These are phyloP conservation scores for Carallia pectinifolia DNA, from an alignment of 345 rosid genomes.

Conservation along the genomic window DNA sequence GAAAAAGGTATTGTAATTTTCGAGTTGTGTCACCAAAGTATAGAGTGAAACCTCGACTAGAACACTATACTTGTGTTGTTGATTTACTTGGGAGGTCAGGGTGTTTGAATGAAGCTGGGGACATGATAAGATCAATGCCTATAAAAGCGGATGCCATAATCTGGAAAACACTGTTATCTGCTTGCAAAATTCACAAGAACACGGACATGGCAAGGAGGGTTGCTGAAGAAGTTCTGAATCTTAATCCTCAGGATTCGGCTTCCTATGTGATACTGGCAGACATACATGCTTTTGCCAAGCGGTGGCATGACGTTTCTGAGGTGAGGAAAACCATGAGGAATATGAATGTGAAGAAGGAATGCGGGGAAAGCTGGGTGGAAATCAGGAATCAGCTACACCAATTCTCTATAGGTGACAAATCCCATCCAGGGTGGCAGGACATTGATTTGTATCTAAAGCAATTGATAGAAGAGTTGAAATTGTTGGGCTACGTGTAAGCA, in stretches of 20 bases:
- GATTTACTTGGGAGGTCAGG: conserved; percentile 75
- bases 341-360: conserved; percentile 65
- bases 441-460: conserved; percentile 60
- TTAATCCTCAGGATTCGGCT: conserved; percentile 68
- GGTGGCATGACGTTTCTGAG: conserved; percentile 64
- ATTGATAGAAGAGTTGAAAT: conserved; percentile 59
- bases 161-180: conserved; percentile 79
- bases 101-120: conserved; percentile 60
- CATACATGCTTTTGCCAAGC: conserved; percentile 59
- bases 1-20: conserved; percentile 60
- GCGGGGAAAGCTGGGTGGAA: conserved; percentile 82
- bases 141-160: conserved; percentile 52
- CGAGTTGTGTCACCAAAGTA: conserved; percentile 47
- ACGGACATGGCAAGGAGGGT: conserved; percentile 53
- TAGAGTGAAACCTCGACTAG: conserved; percentile 46
- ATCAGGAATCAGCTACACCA: conserved; percentile 54
- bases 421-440: conserved; percentile 49
- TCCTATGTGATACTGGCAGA: conserved; percentile 67
- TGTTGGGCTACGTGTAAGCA: too few species aligned
- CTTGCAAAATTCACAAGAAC: conserved; percentile 61
- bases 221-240: conserved; percentile 52
- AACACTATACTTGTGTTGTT: conserved; percentile 68
- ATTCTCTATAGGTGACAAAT: conserved; percentile 61
- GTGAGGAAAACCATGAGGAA: conserved; percentile 65
- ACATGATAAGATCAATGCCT: conserved; percentile 63